These are phyloP conservation scores for Myxozyma neglecta DNA, from an alignment of 805 yeast species.

Conservation along the genomic window DNA sequence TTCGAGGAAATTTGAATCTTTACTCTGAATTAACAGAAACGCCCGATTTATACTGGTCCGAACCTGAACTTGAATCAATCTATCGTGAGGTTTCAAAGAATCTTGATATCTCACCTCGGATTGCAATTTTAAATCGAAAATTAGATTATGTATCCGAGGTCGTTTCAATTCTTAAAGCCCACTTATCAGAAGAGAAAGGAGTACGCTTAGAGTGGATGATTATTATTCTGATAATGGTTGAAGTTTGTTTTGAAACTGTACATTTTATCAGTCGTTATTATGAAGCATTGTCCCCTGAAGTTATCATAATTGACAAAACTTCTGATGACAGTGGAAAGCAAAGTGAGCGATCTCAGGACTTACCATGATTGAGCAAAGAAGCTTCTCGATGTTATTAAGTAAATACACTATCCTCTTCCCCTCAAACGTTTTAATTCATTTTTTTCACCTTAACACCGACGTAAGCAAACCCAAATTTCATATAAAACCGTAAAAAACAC, in stretches of 20 bases:
- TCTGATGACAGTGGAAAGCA: background rate
- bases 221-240: slow-evolving; percentile 76
- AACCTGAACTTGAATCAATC: slow-evolving; percentile 76
- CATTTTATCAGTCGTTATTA: slow-evolving; percentile 60
- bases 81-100: slow-evolving; percentile 69
- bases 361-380: background rate
- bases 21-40: slow-evolving; percentile 88
- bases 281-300: background rate
- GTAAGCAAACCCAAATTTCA: background rate
- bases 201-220: slow-evolving; percentile 86
- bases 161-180: slow-evolving; percentile 70
- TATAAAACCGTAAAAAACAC: background rate
- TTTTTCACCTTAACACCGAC: too few relatives aligned
- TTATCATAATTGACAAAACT: background rate
- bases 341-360: background rate
- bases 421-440: too few relatives aligned
- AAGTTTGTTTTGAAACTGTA: slow-evolving; percentile 75
- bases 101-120: slow-evolving; percentile 75
- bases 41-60: slow-evolving; percentile 92
- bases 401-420: too few relatives aligned
- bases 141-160: slow-evolving; percentile 90
- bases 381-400: background rate
- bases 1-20: slow-evolving; percentile 79
- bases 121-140: slow-evolving; percentile 76
- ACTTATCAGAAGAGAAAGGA: slow-evolving; percentile 73